Conservation (phyloP, 208 protist genomes). For the Porcisia deanei region DNA sequence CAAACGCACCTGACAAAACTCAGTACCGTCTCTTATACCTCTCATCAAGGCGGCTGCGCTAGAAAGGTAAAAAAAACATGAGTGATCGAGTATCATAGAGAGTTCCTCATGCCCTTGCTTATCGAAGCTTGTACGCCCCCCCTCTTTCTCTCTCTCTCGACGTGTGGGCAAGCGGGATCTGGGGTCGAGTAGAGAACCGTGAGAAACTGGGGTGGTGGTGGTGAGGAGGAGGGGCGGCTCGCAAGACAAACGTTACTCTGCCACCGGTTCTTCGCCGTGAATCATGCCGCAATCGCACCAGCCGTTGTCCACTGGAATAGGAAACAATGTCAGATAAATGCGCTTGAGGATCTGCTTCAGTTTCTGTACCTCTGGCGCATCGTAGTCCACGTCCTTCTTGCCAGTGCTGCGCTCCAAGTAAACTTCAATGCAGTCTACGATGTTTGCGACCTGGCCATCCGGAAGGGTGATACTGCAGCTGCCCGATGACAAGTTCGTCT, state of each 20-base stretch:
- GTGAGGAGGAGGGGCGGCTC: neutral
- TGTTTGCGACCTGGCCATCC: conserved; percentile 71
- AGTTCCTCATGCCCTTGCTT: neutral
- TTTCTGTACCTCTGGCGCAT: conserved; percentile 61
- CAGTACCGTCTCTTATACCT: neutral
- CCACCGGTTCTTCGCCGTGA: conserved; percentile 60
- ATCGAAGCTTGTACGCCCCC: neutral
- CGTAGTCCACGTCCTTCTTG: conserved; percentile 50
- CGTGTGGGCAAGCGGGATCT: neutral
- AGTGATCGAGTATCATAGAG: neutral
- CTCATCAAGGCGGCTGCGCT: neutral
- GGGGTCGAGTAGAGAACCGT: neutral
- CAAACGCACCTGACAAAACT: neutral
- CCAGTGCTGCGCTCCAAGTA: conserved; percentile 54
- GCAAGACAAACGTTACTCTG: conserved; percentile 21
- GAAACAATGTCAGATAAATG: conserved; percentile 90
- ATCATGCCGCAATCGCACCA: conserved; percentile 93
- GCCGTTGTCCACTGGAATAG: conserved; percentile 87
- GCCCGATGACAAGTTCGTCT: conserved; percentile 78
- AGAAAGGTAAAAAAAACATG: neutral
- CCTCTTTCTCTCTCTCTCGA: neutral
- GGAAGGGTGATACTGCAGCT: conserved; percentile 59
- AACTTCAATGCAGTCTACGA: conserved; percentile 87
- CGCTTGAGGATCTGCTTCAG: conserved; percentile 85
- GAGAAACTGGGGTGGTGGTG: neutral